Evolutionary conservation across 163 green algal species (phyloP), one percentile per base, ranked within the genome.

Genomic region (Prototheca stagnorum): DNA sequence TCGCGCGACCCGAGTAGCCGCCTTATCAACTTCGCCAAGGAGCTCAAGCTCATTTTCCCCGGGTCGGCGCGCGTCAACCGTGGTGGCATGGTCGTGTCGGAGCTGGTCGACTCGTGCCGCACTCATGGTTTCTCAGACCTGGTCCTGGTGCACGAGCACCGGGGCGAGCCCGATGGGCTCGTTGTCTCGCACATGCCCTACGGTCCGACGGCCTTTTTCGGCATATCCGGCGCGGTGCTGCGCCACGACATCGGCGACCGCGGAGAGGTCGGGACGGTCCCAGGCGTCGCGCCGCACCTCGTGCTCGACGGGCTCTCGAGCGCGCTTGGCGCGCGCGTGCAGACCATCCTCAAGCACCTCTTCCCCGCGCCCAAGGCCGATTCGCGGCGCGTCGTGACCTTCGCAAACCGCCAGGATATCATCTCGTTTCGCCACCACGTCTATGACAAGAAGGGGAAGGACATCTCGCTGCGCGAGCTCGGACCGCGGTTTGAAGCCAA

Each of bases 151-250:
- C 91, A 99, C 65, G 91, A 99, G 62, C 88, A 97, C 65, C 59
- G 91, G 4, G 89, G 89, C 5, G 65, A 80, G 56, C 75, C 85
- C 33, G 86, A 96, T 64, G 91, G 90, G 34, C 61, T 99, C 62
- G 78, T 96, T 12, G 68, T 99, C 12, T 95, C 78, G 62, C 91
- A 99, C 72, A 64, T 99, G 44, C 91, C 91, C 19, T 96, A 91
- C 47, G 91, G 91, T 24, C 91, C 91, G 31, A 97, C 88, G 1
- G 88, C 90, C 16, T 98, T 95, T 70, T 99, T 99, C 71, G 90
- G 90, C 24, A 40, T 98, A 0, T 80, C 74, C 66, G 93, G 93
- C 68, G 84, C 85, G 11, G 90, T 96, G 23, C 66, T 95, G 65
- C 62, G 91, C 27, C 91, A 99, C 62, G 91, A 99, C 67, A 97